These are phyloP conservation scores for Amniculicola lignicola DNA, from an alignment of 495 filamentous ascomycete genomes.

Conservation along the genomic window DNA sequence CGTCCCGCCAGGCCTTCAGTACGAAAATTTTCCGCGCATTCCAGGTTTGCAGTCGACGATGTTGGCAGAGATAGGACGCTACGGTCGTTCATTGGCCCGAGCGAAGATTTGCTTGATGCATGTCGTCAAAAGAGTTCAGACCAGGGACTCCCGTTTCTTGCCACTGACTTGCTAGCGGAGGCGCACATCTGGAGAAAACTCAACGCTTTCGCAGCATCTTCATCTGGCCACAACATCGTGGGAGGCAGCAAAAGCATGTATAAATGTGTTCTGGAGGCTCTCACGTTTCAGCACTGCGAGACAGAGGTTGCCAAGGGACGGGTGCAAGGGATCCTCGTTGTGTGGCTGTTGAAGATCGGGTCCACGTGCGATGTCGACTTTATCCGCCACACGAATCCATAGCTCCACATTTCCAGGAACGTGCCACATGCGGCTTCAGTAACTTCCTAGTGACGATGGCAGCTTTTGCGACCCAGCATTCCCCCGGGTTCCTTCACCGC, in stretches of 20 bases:
- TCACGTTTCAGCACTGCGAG: too few species aligned
- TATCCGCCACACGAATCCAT: slow-evolving; percentile 11
- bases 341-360: slow-evolving; percentile 24
- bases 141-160: too few species aligned
- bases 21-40: background rate
- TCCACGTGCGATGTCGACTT: slow-evolving; percentile 24
- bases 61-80: background rate
- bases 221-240: too few species aligned
- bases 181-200: too few species aligned
- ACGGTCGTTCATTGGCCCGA: slow-evolving; percentile 7
- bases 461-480: background rate
- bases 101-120: slow-evolving; percentile 24
- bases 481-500: background rate
- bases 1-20: too few species aligned
- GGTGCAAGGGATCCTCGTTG: slow-evolving; percentile 2
- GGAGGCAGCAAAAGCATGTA: too few species aligned
- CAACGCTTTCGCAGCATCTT: too few species aligned
- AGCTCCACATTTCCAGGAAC: slow-evolving; percentile 2
- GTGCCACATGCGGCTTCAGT: background rate
- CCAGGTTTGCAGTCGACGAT: background rate
- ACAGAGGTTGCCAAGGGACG: background rate
- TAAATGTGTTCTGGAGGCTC: too few species aligned
- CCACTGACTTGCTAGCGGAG: too few species aligned
- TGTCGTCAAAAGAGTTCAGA: slow-evolving; percentile 1
- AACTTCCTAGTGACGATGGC: too few species aligned